phyloP scores from a whole-genome alignment of 176 grass and related monocot species.

The Lolium rigidum region DNA sequence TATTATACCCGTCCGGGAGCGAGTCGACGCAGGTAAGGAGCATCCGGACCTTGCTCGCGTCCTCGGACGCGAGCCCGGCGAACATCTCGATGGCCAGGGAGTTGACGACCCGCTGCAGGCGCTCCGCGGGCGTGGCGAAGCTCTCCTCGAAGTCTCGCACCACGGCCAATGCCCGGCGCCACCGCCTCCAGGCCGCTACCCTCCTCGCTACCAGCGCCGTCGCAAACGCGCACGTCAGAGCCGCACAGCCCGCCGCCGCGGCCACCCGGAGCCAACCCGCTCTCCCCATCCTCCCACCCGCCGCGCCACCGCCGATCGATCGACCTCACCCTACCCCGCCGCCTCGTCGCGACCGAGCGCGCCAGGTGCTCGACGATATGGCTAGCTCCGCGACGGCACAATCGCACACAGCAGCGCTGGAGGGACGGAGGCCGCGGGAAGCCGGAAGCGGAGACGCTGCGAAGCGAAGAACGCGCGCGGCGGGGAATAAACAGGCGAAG shows the following conservation, averaged over 20 bases:
- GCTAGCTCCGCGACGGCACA: background rate
- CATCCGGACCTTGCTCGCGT: conserved; percentile 78
- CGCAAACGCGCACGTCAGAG: conserved; percentile 58
- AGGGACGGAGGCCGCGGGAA: background rate
- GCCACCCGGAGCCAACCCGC: conserved; percentile 52
- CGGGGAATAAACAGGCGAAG: conserved; percentile 37
- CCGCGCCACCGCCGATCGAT: background rate
- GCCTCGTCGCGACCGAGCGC: background rate
- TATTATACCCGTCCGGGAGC: conserved; percentile 55
- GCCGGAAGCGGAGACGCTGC: background rate
- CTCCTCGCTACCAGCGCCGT: conserved; percentile 42
- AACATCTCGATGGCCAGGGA: conserved; percentile 79
- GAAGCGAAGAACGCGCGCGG: background rate
- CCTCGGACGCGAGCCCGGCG: conserved; percentile 66
- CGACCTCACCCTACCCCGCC: background rate
- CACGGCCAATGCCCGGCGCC: conserved; percentile 52
- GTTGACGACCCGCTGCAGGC: conserved; percentile 62
- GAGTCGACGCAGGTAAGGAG: conserved; percentile 71
- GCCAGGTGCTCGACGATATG: background rate
- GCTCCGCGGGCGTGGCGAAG: conserved; percentile 61
- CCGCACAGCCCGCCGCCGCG: conserved; percentile 48
- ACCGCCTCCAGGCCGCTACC: conserved; percentile 44
- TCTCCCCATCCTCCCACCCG: background rate
- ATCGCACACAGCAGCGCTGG: background rate
- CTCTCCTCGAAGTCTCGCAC: conserved; percentile 58